Conservation (phyloP, 257 asterid species). For the Ehretia macrophylla region DNA sequence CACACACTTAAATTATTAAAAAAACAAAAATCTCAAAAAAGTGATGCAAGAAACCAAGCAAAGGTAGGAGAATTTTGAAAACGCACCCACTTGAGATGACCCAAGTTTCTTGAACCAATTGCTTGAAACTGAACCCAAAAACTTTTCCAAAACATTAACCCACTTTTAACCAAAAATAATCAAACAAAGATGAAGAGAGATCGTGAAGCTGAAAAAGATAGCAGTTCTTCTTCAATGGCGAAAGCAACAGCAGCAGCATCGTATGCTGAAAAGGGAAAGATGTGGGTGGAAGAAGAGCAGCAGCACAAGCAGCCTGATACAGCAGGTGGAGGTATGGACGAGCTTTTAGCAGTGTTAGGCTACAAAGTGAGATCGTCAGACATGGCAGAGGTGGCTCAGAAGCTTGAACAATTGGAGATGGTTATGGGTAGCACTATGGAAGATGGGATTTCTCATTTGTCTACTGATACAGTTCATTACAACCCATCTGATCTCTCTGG, state of each 20-base stretch:
- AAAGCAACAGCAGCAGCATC: not conserved
- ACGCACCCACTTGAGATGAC: slow-evolving; percentile 45
- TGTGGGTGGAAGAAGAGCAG: slow-evolving; percentile 44
- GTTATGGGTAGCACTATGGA: slow-evolving; percentile 56
- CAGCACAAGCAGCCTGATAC: slow-evolving; percentile 10
- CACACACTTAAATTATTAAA: slow-evolving; percentile 15
- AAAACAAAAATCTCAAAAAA: slow-evolving; percentile 9
- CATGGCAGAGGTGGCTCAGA: slow-evolving; percentile 78
- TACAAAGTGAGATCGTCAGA: slow-evolving; percentile 76
- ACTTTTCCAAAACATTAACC: not conserved
- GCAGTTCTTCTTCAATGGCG: slow-evolving; percentile 7
- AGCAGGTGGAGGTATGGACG: slow-evolving; percentile 71
- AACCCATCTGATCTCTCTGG: slow-evolving; percentile 77
- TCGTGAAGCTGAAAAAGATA: slow-evolving; percentile 47
- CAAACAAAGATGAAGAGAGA: slow-evolving; percentile 53
- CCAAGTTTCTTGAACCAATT: slow-evolving; percentile 55
- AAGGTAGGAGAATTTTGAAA: slow-evolving; percentile 20
- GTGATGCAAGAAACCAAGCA: slow-evolving; percentile 56
- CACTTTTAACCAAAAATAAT: not conserved
- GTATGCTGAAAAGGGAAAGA: slow-evolving; percentile 35
- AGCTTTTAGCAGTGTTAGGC: slow-evolving; percentile 69
- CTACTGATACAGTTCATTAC: slow-evolving; percentile 49
- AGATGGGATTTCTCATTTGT: slow-evolving; percentile 48
- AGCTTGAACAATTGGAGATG: slow-evolving; percentile 73
- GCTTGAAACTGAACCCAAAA: slow-evolving; percentile 8